Evolutionary conservation across 306 rosid species (phyloP).

Genomic region (Lathyrus sativus): DNA sequence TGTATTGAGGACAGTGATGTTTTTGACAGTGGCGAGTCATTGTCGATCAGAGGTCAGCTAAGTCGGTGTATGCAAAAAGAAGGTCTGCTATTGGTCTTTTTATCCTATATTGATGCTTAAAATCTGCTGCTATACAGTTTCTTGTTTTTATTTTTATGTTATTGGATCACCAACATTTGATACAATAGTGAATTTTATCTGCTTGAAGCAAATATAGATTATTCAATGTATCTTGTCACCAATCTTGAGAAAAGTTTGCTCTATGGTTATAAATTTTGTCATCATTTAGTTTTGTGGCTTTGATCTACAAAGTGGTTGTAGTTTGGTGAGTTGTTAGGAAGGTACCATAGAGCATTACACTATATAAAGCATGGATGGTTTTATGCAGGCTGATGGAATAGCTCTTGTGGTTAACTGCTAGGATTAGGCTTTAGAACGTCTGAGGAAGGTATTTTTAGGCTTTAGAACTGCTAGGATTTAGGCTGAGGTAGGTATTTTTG

Average conservation of each 20-base stretch:
- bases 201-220: constrained; percentile 27
- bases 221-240: constrained; percentile 32
- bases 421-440: constrained; percentile 8
- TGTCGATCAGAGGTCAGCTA: constrained; percentile 70
- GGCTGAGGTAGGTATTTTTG: background rate
- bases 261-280: constrained; percentile 11
- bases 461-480: no score
- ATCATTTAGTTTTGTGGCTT: constrained; percentile 29
- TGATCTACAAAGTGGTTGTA: constrained; percentile 18
- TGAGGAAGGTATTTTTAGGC: background rate
- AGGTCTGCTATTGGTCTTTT: constrained; percentile 53
- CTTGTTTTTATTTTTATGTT: background rate
- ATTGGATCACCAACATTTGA: constrained; percentile 17
- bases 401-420: constrained; percentile 17
- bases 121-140: constrained; percentile 33
- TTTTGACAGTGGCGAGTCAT: constrained; percentile 49
- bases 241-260: constrained; percentile 10
- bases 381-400: background rate
- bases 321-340: constrained; percentile 23
- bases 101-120: constrained; percentile 28
- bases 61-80: constrained; percentile 96
- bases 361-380: constrained; percentile 1
- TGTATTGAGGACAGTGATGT: constrained; percentile 52
- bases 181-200: constrained; percentile 15
- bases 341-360: background rate